Conservation (phyloP, 352 stramenopile genomes). For the Phytophthora podocarpi region DNA sequence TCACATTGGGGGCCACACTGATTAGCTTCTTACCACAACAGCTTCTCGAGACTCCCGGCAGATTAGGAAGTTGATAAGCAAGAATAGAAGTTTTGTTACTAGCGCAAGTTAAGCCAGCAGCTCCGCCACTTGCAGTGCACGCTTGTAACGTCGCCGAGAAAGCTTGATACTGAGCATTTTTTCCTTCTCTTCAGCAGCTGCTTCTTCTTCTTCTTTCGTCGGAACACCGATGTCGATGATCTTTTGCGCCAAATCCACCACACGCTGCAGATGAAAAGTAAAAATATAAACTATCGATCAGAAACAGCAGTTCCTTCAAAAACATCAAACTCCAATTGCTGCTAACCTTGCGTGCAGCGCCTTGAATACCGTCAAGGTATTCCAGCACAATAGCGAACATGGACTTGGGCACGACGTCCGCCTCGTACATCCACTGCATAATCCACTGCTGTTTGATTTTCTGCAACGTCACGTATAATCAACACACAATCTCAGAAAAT, state of each 20-base stretch:
- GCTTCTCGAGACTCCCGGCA: not conserved
- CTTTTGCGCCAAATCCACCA: slow-evolving; percentile 69
- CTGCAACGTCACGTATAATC: slow-evolving; percentile 24
- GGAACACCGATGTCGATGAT: slow-evolving; percentile 72
- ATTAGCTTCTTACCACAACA: slow-evolving; percentile 6
- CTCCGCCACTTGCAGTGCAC: slow-evolving; percentile 77
- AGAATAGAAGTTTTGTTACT: slow-evolving; percentile 28
- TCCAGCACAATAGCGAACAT: slow-evolving; percentile 79
- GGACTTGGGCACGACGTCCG: slow-evolving; percentile 79
- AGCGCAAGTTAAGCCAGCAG: slow-evolving; percentile 49
- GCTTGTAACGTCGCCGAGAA: slow-evolving; percentile 76
- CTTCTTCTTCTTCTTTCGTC: slow-evolving; percentile 48
- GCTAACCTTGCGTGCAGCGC: slow-evolving; percentile 57
- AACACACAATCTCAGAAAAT: slow-evolving; percentile 5
- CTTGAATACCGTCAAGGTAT: slow-evolving; percentile 76
- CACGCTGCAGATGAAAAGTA: slow-evolving; percentile 46
- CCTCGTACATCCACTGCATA: slow-evolving; percentile 83
- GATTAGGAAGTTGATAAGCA: slow-evolving; percentile 7
- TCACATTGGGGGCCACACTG: slow-evolving; percentile 37
- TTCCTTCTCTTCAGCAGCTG: slow-evolving; percentile 46
- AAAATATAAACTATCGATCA: not conserved
- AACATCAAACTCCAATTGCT: slow-evolving; percentile 1
- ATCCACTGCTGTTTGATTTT: slow-evolving; percentile 89
- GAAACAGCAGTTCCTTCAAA: not conserved
- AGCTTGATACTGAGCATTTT: slow-evolving; percentile 65